Percentiles rank a stretch among this genome's conserved stretches.
Conservation (phyloP, 1,139 yeast genomes). For the Hemisphaericaspora subhashii region DNA sequence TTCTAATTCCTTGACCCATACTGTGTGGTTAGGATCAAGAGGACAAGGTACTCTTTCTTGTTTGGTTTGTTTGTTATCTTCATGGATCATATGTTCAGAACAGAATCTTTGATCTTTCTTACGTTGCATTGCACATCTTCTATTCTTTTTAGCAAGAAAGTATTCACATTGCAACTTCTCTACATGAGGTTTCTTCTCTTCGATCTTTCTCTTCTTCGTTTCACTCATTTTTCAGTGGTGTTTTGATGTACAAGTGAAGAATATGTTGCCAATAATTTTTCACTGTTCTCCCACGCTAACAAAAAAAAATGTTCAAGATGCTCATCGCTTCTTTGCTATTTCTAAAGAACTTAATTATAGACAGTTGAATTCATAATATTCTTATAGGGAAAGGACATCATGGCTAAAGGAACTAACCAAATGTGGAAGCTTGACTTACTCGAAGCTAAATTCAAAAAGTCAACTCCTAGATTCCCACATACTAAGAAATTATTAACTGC, state of each 20-base stretch:
- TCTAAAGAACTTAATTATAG: no score
- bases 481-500: constrained; percentile 53
- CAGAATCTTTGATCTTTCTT: constrained; percentile 53
- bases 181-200: constrained; percentile 2
- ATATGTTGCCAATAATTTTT: no score
- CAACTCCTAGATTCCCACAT: constrained; percentile 52
- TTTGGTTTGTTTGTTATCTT: constrained; percentile 11
- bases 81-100: constrained; percentile 54
- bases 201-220: constrained; percentile 18
- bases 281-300: background rate
- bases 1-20: constrained; percentile 59
- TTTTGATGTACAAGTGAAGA: no score
- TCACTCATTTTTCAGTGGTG: constrained; percentile 10
- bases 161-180: constrained; percentile 43
- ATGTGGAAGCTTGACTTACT: constrained; percentile 54
- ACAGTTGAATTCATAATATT: no score
- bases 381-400: no score
- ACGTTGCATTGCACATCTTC: constrained; percentile 64
- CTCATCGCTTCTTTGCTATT: no score
- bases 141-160: constrained; percentile 45
- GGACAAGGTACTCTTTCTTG: constrained; percentile 70
- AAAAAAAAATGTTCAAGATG: background rate
- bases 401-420: constrained; percentile 12
- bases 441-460: constrained; percentile 46
- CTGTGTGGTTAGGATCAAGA: constrained; percentile 69